A percentile compares a stretch with the other conserved stretches of the same genome.
These are phyloP conservation scores for Wickerhamomyces strasburgensis DNA, from an alignment of 805 yeast genomes.

Conservation along the genomic window DNA sequence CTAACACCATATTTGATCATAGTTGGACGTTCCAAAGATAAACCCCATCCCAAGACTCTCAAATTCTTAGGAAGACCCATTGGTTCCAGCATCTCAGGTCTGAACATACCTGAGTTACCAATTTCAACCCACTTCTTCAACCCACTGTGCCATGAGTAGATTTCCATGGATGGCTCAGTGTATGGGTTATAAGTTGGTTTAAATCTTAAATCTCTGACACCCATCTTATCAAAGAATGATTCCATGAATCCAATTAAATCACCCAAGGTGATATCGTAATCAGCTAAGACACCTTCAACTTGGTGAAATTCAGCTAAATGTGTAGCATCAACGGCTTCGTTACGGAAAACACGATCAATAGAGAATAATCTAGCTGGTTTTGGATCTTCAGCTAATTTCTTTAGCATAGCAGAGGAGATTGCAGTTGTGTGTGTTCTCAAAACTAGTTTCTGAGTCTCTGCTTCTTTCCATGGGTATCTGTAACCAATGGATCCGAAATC, in stretches of 20 bases:
- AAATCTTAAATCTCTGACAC: constrained; percentile 91
- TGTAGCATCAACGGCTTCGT: constrained; percentile 99
- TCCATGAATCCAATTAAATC: constrained; percentile 98
- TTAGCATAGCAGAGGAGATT: constrained; percentile 81
- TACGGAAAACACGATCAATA: constrained; percentile 97
- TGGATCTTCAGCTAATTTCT: constrained; percentile 81
- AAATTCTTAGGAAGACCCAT: constrained; percentile 96
- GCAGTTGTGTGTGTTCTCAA: constrained; percentile 98
- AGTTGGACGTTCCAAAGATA: constrained; percentile 96
- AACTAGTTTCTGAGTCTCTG: constrained; percentile 86
- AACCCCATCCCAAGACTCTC: constrained; percentile 96
- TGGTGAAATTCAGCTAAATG: constrained; percentile 99
- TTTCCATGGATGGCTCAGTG: constrained; percentile 98
- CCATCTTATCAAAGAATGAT: constrained; percentile 94
- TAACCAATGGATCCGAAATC: constrained; percentile 94
- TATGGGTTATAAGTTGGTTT: constrained; percentile 99
- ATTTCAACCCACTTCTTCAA: constrained; percentile 97
- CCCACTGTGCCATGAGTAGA: constrained; percentile 94
- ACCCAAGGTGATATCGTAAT: constrained; percentile 89
- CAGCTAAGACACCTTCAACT: constrained; percentile 98
- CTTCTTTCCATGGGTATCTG: constrained; percentile 95
- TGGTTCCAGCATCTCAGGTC: constrained; percentile 98
- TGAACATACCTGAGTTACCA: constrained; percentile 99
- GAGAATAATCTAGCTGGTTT: constrained; percentile 89
- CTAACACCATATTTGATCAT: constrained; percentile 97